phyloP scores from a whole-genome alignment of 2,329 filamentous ascomycete species.

The Aaosphaeria arxii region DNA sequence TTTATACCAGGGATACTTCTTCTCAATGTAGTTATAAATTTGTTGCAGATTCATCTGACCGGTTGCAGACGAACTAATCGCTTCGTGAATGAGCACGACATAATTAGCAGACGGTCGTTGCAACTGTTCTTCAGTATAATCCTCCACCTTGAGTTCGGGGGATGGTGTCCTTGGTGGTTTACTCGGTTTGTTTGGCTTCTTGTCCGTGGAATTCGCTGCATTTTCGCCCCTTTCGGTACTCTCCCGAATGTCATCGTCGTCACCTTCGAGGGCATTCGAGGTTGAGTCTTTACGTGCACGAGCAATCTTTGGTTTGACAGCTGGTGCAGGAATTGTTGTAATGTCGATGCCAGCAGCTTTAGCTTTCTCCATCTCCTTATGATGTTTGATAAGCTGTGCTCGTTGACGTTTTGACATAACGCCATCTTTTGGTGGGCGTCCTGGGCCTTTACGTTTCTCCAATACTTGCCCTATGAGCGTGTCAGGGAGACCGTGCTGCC shows the following conservation, averaged over 20 bases:
- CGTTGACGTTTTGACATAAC: conserved; percentile 78
- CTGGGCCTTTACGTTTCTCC: conserved; percentile 68
- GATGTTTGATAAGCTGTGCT: conserved; percentile 60
- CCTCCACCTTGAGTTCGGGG: conserved; percentile 60
- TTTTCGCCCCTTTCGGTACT: conserved; percentile 37
- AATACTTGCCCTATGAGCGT: conserved; percentile 45
- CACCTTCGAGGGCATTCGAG: conserved; percentile 32
- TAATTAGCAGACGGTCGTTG: conserved; percentile 65
- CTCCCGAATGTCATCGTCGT: conserved; percentile 32
- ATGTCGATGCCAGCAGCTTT: conserved; percentile 37
- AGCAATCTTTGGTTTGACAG: conserved; percentile 32
- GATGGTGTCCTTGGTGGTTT: conserved; percentile 55
- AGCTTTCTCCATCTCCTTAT: conserved; percentile 46
- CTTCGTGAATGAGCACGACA: conserved; percentile 62
- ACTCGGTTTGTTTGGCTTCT: conserved; percentile 46
- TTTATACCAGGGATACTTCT: conserved; percentile 63
- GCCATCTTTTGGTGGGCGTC: conserved; percentile 78
- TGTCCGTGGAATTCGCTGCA: conserved; percentile 34
- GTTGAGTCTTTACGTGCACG: conserved; percentile 35
- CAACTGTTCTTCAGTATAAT: conserved; percentile 71
- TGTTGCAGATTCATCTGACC: conserved; percentile 62
- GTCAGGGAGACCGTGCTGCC: conserved; percentile 39
- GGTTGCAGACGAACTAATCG: conserved; percentile 54
- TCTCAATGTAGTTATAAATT: conserved; percentile 63
- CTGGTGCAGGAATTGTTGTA: conserved; percentile 29